Base-by-base conservation (phyloP, 192 early-diverging fungal species). In the Mortierella alpina region DNA sequence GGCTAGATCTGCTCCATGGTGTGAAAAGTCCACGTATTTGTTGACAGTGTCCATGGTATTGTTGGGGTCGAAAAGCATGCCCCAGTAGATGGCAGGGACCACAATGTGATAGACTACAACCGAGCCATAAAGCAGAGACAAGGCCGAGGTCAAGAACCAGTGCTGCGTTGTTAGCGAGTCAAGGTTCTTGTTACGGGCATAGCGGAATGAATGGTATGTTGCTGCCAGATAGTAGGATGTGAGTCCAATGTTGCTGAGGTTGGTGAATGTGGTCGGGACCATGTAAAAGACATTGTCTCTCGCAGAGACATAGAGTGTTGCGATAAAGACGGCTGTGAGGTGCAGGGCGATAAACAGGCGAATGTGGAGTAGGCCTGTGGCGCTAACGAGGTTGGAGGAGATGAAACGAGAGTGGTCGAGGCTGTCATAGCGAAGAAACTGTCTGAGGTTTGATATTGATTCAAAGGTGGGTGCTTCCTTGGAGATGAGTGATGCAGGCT, bases 261-360 rank as follows among this genome's bases (percentile, higher is more conserved):
- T 72, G 52, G 77, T 80, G 54, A 80, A 80, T 0, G 77, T 80
- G 20, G 77, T 80, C 12, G 70, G 70, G 9, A 80, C 77, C 77
- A 72, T 80, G 54, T 80, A 80, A 60, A 80, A 80, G 52, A 80
- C 66, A 2, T 80, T 31, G 17, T 72, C 77, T 41, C 77, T 67
- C 10, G 70, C 77, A 52, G 77, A 80, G 49, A 80, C 77, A 15
- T 72, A 72, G 14, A 80, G 60, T 14, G 77, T 80, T 2, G 77
- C 77, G 41, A 80, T 68, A 22, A 80, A 80, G 54, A 80, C 77
- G 7, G 70, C 70, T 7, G 54, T 41, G 20, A 80, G 53, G 42
- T 80, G 77, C 11, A 72, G 23, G 20, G 64, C 63, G 41, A 80
- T 48, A 2, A 80, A 5, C 14, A 54, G 22, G 7, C 77, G 77